Conservation (phyloP, 202 grass and related monocot genomes). For the Musa balbisiana region DNA sequence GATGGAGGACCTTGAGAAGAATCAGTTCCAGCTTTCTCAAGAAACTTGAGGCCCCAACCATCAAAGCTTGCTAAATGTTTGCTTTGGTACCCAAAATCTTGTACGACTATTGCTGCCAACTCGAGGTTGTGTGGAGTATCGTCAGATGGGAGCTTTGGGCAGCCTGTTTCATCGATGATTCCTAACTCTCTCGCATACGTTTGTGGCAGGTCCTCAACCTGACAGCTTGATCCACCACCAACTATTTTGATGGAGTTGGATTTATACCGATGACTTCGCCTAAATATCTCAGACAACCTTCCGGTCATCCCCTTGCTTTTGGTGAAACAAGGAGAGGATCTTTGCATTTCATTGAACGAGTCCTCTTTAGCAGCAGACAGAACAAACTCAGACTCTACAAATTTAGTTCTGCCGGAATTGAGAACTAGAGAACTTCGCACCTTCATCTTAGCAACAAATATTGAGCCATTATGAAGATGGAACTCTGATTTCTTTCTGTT, state of each 20-base stretch:
- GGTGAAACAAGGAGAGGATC: conserved; percentile 15
- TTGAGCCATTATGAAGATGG: conserved; percentile 27
- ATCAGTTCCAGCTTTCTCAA: conserved; percentile 43
- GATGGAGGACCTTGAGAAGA: background rate
- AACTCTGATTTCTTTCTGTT: conserved; percentile 47
- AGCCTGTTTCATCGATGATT: conserved; percentile 30
- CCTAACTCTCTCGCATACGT: conserved; percentile 18
- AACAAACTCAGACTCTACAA: conserved; percentile 61
- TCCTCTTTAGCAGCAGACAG: conserved; percentile 60
- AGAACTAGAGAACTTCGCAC: conserved; percentile 54
- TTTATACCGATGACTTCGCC: conserved; percentile 36
- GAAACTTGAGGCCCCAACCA: conserved; percentile 94
- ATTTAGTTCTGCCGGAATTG: conserved; percentile 27
- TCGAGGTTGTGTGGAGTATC: conserved; percentile 46
- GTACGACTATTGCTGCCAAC: conserved; percentile 61
- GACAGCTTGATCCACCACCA: conserved; percentile 27
- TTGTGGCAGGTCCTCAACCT: conserved; percentile 26
- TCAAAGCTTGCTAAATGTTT: conserved; percentile 27
- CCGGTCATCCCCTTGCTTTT: conserved; percentile 55
- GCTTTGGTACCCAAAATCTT: conserved; percentile 19
- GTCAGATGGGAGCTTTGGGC: conserved; percentile 23
- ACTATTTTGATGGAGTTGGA: conserved; percentile 35
- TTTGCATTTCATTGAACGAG: conserved; percentile 41
- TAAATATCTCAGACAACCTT: conserved; percentile 67
- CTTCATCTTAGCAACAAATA: conserved; percentile 67